Base-by-base conservation (phyloP, 805 yeast species). In the Zygosaccharomyces kombuchaensis region DNA sequence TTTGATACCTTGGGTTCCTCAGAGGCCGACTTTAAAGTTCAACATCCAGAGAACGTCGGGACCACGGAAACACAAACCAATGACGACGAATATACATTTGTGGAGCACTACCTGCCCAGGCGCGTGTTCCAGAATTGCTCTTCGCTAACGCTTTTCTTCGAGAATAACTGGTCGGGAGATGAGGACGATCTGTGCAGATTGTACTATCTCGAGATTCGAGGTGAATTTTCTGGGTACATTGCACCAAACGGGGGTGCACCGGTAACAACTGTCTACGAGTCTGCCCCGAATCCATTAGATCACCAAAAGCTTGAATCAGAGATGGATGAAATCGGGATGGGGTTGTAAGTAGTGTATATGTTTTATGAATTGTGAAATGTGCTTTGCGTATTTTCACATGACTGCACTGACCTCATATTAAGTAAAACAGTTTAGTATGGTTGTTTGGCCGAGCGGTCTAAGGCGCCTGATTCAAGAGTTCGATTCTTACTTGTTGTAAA, bases 251-350 rank as follows among this genome's bases (percentile, higher is more conserved):
- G 50, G 9, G 53, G 57, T 13, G 54, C 52, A 3, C 96, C 96
- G 0, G 78, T 87, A 13, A 73, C 84, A 12, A 74, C 96, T 0
- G 59, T 86, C 16, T 91, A 90, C 63, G 98, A 91, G 66, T 78
- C 89, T 45, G 95, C 96, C 0, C 93, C 97, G 2, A 90, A 90
- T 62, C 96, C 96, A 0, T 79, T 83, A 1, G 97, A 90, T 61
- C 97, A 91, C 63, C 80, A 75, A 53, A 73, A 66, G 40, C 16
- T 65, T 36, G 63, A 62, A 46, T 22, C 52, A 2, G 61, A 58
- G 19, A 42, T 43, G 12, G 51, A 48, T 35, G 43, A 45, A 13
- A 27, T 50, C 9, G 54, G 47, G 12, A 23, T 54, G 27, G 60
- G 60, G 2, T 39, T 47, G 48, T 53, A 40, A 38, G 13, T 13